Conservation (phyloP, 2,329 filamentous ascomycete genomes). For the Colletotrichum noveboracense region DNA sequence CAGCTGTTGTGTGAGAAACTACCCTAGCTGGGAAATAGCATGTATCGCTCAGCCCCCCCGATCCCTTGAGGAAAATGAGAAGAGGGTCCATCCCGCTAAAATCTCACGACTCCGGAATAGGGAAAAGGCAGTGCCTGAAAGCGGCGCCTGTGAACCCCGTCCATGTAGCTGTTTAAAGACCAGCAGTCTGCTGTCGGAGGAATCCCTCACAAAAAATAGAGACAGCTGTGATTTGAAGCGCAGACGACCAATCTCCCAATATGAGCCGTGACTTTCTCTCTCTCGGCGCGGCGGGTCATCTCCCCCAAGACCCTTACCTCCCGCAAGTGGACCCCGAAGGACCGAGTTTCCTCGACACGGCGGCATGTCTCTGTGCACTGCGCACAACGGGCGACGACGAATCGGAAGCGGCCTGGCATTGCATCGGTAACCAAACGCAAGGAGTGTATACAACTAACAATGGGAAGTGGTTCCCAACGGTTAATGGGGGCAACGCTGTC, state of each 20-base stretch:
- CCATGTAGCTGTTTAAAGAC: neutral
- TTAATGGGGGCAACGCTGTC: slow-evolving; percentile 27
- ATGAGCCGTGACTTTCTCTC: neutral
- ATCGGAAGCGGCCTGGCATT: slow-evolving; percentile 42
- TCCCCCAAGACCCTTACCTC: slow-evolving; percentile 44
- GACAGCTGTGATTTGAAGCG: neutral
- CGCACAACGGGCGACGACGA: slow-evolving; percentile 23
- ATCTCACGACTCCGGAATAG: neutral
- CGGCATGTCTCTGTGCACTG: slow-evolving; percentile 44
- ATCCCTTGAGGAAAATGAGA: neutral
- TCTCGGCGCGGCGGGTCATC: neutral
- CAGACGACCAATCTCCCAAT: neutral
- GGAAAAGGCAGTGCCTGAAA: neutral
- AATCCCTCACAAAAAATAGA: neutral
- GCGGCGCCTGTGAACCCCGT: neutral
- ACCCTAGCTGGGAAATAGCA: neutral
- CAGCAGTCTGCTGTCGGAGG: neutral
- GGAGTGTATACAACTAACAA: slow-evolving; percentile 37
- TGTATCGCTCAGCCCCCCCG: neutral
- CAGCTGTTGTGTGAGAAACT: neutral
- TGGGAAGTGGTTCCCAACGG: slow-evolving; percentile 47
- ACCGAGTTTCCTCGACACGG: slow-evolving; percentile 44
- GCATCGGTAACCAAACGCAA: slow-evolving; percentile 48
- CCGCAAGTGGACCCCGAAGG: slow-evolving; percentile 33
- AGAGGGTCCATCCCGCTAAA: neutral